Evolutionary conservation across 2,329 filamentous ascomycete genomes (phyloP).

Genomic region (Dendrostoma leiphaemia): DNA sequence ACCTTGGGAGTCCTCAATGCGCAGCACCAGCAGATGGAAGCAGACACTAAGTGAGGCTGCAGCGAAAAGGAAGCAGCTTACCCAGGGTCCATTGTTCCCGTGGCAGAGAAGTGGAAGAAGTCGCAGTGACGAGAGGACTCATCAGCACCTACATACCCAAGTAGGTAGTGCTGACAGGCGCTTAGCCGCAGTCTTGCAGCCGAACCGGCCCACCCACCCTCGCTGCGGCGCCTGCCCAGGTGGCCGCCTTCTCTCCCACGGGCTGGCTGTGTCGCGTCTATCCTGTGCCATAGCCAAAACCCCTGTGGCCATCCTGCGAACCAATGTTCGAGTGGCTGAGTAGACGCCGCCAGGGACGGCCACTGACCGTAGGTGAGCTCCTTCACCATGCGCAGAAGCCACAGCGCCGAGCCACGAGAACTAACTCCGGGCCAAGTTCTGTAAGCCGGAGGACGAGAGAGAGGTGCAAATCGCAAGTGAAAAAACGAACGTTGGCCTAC

Average conservation of each 20-base stretch:
- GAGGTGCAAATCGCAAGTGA: not conserved
- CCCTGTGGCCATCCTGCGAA: too few relatives aligned
- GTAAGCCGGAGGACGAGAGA: not conserved
- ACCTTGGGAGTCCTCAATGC: slow-evolving; percentile 10
- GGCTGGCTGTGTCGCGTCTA: not conserved
- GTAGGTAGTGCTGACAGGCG: not conserved
- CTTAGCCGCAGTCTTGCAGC: not conserved
- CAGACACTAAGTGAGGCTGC: not conserved
- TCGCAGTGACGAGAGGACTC: too few relatives aligned
- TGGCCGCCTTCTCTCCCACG: too few relatives aligned
- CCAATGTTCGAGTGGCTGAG: not conserved
- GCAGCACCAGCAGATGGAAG: not conserved
- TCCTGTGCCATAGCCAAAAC: not conserved
- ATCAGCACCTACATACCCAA: not conserved
- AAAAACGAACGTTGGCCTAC: not conserved
- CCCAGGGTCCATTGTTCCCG: not conserved
- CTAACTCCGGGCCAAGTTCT: not conserved
- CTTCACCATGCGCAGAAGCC: not conserved
- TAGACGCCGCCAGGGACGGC: too few relatives aligned
- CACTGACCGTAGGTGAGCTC: not conserved
- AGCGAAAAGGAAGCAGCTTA: not conserved
- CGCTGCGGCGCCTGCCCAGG: too few relatives aligned
- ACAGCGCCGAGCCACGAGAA: not conserved
- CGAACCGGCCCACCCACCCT: not conserved
- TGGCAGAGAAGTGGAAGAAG: slow-evolving; percentile 8